Evolutionary conservation across 495 filamentous ascomycete species (phyloP), one percentile per base, ranked within the genome.

Genomic region (Astrothelium subdiscretum): DNA sequence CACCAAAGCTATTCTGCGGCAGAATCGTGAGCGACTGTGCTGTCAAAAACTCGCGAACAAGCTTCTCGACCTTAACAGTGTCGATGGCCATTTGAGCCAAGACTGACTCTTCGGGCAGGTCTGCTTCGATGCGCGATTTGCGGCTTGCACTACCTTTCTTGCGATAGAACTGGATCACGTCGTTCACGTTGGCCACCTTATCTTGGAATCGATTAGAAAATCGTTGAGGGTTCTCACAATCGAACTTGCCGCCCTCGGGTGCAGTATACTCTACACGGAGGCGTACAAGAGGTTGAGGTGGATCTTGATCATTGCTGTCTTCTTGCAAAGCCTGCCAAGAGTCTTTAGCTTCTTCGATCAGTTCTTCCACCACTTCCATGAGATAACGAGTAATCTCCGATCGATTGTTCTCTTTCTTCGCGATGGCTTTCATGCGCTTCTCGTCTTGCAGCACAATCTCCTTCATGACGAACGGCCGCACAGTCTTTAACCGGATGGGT

Each of bases 201-300:
- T 85, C 86, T 0, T 87, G 80, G 66, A 99, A 99, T 3, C 92
- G 84, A 72, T 95, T 96, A 0, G 95, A 97, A 67, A 97, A 97
- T 3, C 94, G 84, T 68, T 97, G 94, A 18, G 94, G 94, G 63
- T 99, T 99, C 69, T 97, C 95, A 61, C 86, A 87, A 62, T 97
- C 90, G 67, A 87, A 99, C 48, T 83, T 82, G 42, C 89, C 87
- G 27, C 90, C 90, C 32, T 97, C 91, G 0, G 90, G 89, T 1
- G 92, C 85, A 0, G 91, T 86, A 63, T 87, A 94, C 67, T 99
- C 94, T 6, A 99, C 92, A 42, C 91, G 86, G 10, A 99, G 80
- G 52, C 94, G 83, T 11, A 99, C 83, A 11, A 99, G 78, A 1
- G 94, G 94, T 57, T 91, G 72, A 1, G 95, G 95, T 31, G 76